These are phyloP conservation scores for Pisolithus orientalis DNA, from an alignment of 768 basidiomycete species.

Conservation along the genomic window DNA sequence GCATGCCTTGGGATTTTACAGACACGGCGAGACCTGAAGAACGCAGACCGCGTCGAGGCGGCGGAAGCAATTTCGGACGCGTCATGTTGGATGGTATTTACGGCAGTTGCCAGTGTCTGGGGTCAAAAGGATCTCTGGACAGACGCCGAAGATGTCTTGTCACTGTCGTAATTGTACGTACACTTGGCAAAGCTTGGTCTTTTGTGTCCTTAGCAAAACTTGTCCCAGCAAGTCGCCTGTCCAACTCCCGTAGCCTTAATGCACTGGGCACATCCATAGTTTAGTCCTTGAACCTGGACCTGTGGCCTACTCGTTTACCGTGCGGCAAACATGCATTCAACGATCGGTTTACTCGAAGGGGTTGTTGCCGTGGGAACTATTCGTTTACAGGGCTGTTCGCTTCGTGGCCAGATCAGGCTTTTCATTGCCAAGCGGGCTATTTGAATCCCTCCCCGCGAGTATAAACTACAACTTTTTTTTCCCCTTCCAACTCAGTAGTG, in stretches of 20 bases:
- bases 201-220: background rate
- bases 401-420: background rate
- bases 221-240: too few relatives aligned
- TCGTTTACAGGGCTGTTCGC: background rate
- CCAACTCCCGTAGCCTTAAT: too few relatives aligned
- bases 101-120: slow-evolving; percentile 63
- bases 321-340: background rate
- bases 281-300: too few relatives aligned
- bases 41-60: slow-evolving; percentile 10
- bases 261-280: too few relatives aligned
- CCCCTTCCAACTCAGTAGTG: slow-evolving; percentile 6
- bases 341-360: background rate
- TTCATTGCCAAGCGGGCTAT: slow-evolving; percentile 7
- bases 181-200: background rate
- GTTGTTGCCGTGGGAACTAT: slow-evolving; percentile 17
- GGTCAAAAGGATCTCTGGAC: slow-evolving; percentile 76
- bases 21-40: slow-evolving; percentile 14
- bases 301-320: background rate
- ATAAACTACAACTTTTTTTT: slow-evolving; percentile 7
- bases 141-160: slow-evolving; percentile 58
- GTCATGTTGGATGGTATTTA: slow-evolving; percentile 72
- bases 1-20: slow-evolving; percentile 55
- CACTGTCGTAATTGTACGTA: slow-evolving; percentile 7
- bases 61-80: slow-evolving; percentile 29
- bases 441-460: slow-evolving; percentile 2